phyloP scores from a whole-genome alignment of 2,329 filamentous ascomycete genomes.

The Calonectria pseudoturangicola region DNA sequence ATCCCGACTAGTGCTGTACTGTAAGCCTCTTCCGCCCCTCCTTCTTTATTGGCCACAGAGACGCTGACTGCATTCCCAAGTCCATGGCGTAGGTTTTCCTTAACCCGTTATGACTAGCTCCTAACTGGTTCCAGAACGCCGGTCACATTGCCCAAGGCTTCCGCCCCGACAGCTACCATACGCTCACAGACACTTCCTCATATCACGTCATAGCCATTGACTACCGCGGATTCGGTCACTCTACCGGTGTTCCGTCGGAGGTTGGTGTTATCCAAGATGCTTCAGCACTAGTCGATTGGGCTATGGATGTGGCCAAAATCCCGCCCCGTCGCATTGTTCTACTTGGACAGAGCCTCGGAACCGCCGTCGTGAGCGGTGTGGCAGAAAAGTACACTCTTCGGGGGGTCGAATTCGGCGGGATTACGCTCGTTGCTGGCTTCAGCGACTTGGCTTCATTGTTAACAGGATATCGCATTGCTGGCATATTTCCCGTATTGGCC shows the following conservation, averaged over 20 bases:
- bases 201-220: conserved; percentile 92
- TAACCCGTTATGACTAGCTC: neutral
- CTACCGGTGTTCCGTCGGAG: conserved; percentile 87
- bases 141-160: conserved; percentile 88
- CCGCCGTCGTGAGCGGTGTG: conserved; percentile 85
- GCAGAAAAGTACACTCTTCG: conserved; percentile 80
- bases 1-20: conserved; percentile 78
- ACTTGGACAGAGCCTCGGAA: conserved; percentile 91
- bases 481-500: conserved; percentile 85
- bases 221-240: conserved; percentile 91
- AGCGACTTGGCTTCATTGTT: conserved; percentile 83
- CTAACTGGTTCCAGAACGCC: conserved; percentile 77
- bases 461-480: conserved; percentile 85
- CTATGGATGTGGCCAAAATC: conserved; percentile 78
- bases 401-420: conserved; percentile 82
- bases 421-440: conserved; percentile 88
- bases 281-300: conserved; percentile 82
- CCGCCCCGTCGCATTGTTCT: conserved; percentile 84
- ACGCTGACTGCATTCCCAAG: conserved; percentile 59
- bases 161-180: conserved; percentile 85
- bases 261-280: conserved; percentile 88
- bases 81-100: conserved; percentile 75
- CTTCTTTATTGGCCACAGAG: conserved; percentile 27
- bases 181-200: conserved; percentile 81
- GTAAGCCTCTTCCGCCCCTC: conserved; percentile 62